Evolutionary conservation across 805 yeast genomes (phyloP).

Genomic region (Metschnikowia anglica): DNA sequence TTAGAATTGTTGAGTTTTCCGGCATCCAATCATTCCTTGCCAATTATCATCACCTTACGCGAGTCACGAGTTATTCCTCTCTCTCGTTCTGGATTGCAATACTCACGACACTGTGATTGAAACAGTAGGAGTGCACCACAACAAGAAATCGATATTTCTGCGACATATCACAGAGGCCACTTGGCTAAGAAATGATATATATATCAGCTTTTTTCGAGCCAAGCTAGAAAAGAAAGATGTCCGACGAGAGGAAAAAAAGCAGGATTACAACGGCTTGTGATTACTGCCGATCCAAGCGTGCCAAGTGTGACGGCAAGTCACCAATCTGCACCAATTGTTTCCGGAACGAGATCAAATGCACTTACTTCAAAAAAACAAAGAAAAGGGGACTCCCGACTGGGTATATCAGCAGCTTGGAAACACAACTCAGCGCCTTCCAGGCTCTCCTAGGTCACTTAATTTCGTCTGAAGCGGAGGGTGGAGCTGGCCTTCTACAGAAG

Average conservation of each 20-base stretch:
- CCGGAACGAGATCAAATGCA: constrained; percentile 17
- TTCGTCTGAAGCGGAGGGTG: constrained; percentile 1
- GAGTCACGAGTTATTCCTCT: too few species aligned
- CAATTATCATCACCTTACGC: too few species aligned
- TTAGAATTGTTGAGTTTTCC: not conserved
- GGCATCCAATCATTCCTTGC: not conserved
- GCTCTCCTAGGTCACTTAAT: constrained; percentile 13
- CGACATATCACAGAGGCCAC: too few species aligned
- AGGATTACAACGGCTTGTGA: constrained; percentile 28
- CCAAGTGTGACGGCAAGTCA: constrained; percentile 26
- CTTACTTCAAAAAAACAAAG: constrained; percentile 20
- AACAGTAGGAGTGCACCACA: not conserved
- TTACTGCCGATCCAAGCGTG: constrained; percentile 23
- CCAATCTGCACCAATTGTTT: constrained; percentile 24
- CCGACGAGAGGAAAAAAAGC: constrained; percentile 13
- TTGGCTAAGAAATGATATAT: not conserved
- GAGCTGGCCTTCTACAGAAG: not conserved
- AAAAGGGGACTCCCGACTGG: constrained; percentile 26
- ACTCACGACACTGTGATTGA: not conserved
- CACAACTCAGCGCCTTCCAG: constrained; percentile 20
- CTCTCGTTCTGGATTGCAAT: not conserved
- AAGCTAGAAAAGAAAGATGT: constrained; percentile 1
- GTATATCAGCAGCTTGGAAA: constrained; percentile 23
- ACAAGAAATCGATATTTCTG: not conserved
- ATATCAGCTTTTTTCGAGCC: not conserved